Evolutionary conservation across 495 filamentous ascomycete genomes (phyloP), one percentile per base, ranked within the genome.

Genomic region (Lindgomyces ingoldianus): DNA sequence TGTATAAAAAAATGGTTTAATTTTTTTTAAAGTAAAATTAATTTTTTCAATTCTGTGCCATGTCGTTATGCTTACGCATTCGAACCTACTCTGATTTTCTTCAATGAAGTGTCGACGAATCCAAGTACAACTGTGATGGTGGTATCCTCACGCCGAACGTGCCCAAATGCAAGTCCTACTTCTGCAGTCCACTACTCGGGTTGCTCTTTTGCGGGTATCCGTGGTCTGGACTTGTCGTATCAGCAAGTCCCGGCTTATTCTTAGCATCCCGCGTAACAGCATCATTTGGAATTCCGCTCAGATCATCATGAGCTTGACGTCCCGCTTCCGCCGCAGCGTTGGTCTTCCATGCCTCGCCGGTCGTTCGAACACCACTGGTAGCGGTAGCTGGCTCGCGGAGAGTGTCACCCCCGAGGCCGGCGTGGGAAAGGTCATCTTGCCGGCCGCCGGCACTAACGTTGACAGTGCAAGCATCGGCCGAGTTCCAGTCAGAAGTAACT

Each of bases 401-500:
- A 3, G 82, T 83, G 30, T 80, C 78, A 12, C 76, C 70, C 29
- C 74, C 78, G 2, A 77, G 79, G n/a, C 81, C 82, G 36, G 73
- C 70, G 4, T 67, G 74, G 9, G 84, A 84, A 54, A 87, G 74
- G 47, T 85, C 83, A 30, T 72, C 76, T 55, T 78, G 67, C 0
- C 81, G 36, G 39, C 83, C 75, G 22, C 88, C 88, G 29, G 83
- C 84, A 52, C 86, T 84, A 44, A 90, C 85, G 68, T 88, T 87
- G 70, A 89, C 84, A 22, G 77, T 88, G 59, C 84, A 78, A 45
- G 79, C 79, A 60, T 93, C 89, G 54, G 80, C 78, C 6, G 87
- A 88, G 71, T 91, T 85, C 84, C 84, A 92, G 76, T 90, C 90
- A n/a, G 88, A 88, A 19, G 84, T 74, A 14, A 77, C 75, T 0